A percentile compares a stretch with the other conserved stretches of the same genome.
phyloP scores from a whole-genome alignment of 2,329 filamentous ascomycete species.

The Neonectria ditissima region DNA sequence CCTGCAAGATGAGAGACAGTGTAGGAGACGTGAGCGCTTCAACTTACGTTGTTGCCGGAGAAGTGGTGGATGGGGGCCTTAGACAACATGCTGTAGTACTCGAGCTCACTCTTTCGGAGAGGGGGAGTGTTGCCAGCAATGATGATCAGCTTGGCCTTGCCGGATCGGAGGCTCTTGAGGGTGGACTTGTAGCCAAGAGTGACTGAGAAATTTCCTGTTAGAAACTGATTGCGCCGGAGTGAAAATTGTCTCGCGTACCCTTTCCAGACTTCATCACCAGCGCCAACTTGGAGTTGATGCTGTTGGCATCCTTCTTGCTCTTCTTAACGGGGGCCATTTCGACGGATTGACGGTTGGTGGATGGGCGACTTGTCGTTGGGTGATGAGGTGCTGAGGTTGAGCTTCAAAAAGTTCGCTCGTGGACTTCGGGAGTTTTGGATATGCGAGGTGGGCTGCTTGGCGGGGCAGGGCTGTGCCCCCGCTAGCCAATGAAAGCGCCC shows the following conservation, averaged over 20 bases:
- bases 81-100: conserved; percentile 93
- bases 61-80: conserved; percentile 99
- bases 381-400: conserved; percentile 46
- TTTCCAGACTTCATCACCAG: conserved; percentile 76
- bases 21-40: conserved; percentile 42
- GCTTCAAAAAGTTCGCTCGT: conserved; percentile 43
- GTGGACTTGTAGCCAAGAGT: conserved; percentile 58
- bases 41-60: conserved; percentile 97
- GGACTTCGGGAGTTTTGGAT: conserved; percentile 41
- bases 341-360: conserved; percentile 55
- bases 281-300: conserved; percentile 70
- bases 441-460: conserved; percentile 32
- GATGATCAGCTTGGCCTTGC: conserved; percentile 99
- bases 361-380: conserved; percentile 50
- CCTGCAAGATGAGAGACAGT: conserved; percentile 34
- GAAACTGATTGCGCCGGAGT: conserved; percentile 1
- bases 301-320: conserved; percentile 86
- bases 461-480: conserved; percentile 37
- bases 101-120: conserved; percentile 96
- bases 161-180: conserved; percentile 89
- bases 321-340: conserved; percentile 80
- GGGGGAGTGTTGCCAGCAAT: conserved; percentile 95
- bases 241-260: conserved; percentile 66
- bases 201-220: conserved; percentile 46
- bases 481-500: conserved; percentile 46